phyloP scores from a whole-genome alignment of 2,329 filamentous ascomycete genomes.

The Neopestalotiopsis sp. region DNA sequence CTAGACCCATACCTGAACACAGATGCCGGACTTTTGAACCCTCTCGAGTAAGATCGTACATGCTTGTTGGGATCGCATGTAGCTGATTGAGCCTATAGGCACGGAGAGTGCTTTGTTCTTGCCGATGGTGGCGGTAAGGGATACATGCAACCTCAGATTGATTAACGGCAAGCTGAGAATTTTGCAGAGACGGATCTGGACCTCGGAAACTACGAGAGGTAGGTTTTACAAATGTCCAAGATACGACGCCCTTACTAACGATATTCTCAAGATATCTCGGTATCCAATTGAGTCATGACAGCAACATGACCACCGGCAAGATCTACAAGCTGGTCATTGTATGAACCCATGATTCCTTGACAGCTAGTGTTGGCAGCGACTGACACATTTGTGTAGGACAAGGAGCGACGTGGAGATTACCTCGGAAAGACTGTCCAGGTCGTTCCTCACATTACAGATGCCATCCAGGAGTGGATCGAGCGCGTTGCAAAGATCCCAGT shows the following conservation, averaged over 20 bases:
- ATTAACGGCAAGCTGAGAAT: slow-evolving; percentile 22
- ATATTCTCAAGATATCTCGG: slow-evolving; percentile 61
- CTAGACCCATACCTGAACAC: slow-evolving; percentile 75
- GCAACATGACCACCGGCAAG: slow-evolving; percentile 98
- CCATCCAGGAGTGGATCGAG: slow-evolving; percentile 92
- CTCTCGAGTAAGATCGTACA: slow-evolving; percentile 22
- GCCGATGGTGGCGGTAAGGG: slow-evolving; percentile 70
- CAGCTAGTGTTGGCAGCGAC: neutral
- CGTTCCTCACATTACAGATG: slow-evolving; percentile 90
- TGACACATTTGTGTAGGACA: slow-evolving; percentile 22
- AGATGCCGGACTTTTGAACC: slow-evolving; percentile 67
- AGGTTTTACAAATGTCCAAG: neutral
- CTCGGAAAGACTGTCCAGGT: slow-evolving; percentile 89
- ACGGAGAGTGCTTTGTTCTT: slow-evolving; percentile 89
- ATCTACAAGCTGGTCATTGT: slow-evolving; percentile 90
- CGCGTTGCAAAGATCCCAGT: slow-evolving; percentile 84
- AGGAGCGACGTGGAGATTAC: slow-evolving; percentile 71
- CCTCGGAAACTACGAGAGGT: slow-evolving; percentile 61
- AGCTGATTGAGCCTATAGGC: slow-evolving; percentile 43
- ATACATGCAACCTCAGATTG: slow-evolving; percentile 9
- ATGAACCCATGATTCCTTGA: slow-evolving; percentile 36
- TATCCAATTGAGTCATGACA: slow-evolving; percentile 80
- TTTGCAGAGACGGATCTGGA: slow-evolving; percentile 54
- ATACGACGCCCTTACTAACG: neutral
- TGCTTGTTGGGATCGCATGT: neutral